Percentiles rank a stretch among this genome's conserved stretches.
Conservation (phyloP, 306 rosid genomes). For the Pachyrhizus erosus region DNA sequence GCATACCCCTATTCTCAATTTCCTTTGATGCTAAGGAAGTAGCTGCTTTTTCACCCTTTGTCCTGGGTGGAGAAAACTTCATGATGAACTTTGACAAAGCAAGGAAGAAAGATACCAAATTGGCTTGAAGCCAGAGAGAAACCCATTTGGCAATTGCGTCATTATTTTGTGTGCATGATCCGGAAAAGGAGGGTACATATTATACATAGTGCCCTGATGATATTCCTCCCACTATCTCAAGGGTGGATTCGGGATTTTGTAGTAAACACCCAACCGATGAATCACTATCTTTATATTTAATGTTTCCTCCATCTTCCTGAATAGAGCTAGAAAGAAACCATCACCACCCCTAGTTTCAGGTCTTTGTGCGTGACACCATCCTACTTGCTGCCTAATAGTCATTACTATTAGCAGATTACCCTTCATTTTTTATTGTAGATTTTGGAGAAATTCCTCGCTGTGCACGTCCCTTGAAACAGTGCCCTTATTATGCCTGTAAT, state of each 20-base stretch:
- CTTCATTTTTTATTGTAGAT: not conserved
- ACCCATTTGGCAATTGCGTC: not conserved
- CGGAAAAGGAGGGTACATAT: slow-evolving; percentile 16
- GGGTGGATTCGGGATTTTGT: slow-evolving; percentile 30
- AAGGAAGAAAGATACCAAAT: slow-evolving; percentile 25
- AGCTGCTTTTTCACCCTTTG: not conserved
- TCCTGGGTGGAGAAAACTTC: slow-evolving; percentile 30
- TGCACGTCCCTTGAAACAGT: not conserved
- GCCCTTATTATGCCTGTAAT: not conserved
- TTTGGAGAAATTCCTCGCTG: not conserved
- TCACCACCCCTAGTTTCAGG: slow-evolving; percentile 51
- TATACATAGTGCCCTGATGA: not conserved
- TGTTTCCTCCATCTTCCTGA: not conserved
- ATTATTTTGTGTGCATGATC: slow-evolving; percentile 28
- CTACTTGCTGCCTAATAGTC: slow-evolving; percentile 44
- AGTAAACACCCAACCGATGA: not conserved
- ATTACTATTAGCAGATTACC: slow-evolving; percentile 25
- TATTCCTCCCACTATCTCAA: not conserved
- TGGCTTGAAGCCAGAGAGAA: slow-evolving; percentile 7
- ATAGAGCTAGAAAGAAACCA: slow-evolving; percentile 30
- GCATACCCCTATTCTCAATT: slow-evolving; percentile 32
- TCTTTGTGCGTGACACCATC: slow-evolving; percentile 40
- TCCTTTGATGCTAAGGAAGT: slow-evolving; percentile 29
- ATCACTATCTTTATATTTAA: slow-evolving; percentile 39
- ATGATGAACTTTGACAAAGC: slow-evolving; percentile 43